Evolutionary conservation across 305 asterid genomes (phyloP).

Genomic region (Fraxinus xanthoxyloides): DNA sequence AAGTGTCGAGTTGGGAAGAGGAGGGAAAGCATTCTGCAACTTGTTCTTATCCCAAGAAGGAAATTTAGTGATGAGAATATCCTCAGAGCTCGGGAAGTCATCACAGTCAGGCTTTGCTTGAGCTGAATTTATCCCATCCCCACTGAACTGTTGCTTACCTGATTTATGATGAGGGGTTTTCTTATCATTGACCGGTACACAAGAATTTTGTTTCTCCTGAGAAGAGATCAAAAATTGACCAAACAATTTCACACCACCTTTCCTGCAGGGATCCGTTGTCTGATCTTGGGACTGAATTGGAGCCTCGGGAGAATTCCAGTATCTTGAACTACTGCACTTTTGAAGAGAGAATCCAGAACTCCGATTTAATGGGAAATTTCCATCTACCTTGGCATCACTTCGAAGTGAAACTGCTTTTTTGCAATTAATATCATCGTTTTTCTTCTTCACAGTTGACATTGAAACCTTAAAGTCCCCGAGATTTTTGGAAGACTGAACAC

Average conservation of each 20-base stretch:
- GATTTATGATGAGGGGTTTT: conserved; percentile 32
- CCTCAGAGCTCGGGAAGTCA: conserved; percentile 44
- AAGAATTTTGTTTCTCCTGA: conserved; percentile 45
- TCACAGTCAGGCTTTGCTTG: conserved; percentile 39
- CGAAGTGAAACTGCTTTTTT: conserved; percentile 39
- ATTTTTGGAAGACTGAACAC: conserved; percentile 45
- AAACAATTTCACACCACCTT: conserved; percentile 82
- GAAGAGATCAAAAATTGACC: conserved; percentile 76
- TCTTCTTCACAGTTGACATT: conserved; percentile 39
- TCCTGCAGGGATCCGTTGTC: conserved; percentile 39
- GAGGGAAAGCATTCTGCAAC: conserved; percentile 47
- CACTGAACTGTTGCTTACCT: conserved; percentile 33
- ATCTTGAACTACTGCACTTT: conserved; percentile 48
- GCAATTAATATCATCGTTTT: conserved; percentile 39
- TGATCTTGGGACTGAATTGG: conserved; percentile 39
- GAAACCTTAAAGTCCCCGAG: conserved; percentile 57
- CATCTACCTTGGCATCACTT: conserved; percentile 33
- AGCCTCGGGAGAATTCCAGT: conserved; percentile 30
- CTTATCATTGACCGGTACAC: conserved; percentile 26
- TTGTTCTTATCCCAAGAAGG: conserved; percentile 58
- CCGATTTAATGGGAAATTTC: conserved; percentile 32
- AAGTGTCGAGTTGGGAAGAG: conserved; percentile 61
- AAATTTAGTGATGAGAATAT: conserved; percentile 40
- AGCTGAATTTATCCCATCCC: conserved; percentile 44
- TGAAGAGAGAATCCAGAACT: conserved; percentile 44